Conservation (phyloP, 208 protist species). For the Crithidia bombi region DNA sequence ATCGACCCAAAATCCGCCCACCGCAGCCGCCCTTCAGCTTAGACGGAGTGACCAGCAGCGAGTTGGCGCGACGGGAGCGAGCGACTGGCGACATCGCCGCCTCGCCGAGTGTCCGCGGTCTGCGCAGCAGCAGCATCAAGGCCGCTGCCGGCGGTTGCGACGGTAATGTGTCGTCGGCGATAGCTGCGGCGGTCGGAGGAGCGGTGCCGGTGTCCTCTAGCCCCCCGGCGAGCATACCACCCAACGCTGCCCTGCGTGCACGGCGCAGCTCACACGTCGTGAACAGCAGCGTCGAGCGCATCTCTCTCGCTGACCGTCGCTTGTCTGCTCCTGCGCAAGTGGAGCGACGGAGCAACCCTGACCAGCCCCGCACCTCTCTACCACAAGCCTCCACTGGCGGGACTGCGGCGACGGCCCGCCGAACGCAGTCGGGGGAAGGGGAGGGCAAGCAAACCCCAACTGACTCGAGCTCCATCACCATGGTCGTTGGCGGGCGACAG, state of each 20-base stretch:
- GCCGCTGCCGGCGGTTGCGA: not conserved
- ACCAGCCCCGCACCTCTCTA: not conserved
- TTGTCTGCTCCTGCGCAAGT: not conserved
- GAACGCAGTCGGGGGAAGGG: not conserved
- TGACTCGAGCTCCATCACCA: not conserved
- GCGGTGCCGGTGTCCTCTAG: not conserved
- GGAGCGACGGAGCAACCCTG: not conserved
- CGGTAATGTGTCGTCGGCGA: not conserved
- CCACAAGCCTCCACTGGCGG: not conserved
- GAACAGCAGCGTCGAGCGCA: slow-evolving; percentile 5
- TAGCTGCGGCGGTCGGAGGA: no score
- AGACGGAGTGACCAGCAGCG: not conserved
- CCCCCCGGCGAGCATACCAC: not conserved
- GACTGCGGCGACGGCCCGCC: not conserved
- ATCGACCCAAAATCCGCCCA: not conserved
- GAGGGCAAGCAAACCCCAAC: not conserved
- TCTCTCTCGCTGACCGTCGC: not conserved
- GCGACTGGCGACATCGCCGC: not conserved
- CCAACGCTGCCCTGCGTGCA: slow-evolving; percentile 4
- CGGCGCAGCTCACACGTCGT: slow-evolving; percentile 7
- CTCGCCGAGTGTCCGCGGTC: not conserved
- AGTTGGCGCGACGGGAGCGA: no score
- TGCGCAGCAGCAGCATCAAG: not conserved
- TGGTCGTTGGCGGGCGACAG: slow-evolving; percentile 11
- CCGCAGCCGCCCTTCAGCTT: slow-evolving; percentile 15